Base-by-base conservation (phyloP, 768 basidiomycete genomes). In the Suillus plorans region DNA sequence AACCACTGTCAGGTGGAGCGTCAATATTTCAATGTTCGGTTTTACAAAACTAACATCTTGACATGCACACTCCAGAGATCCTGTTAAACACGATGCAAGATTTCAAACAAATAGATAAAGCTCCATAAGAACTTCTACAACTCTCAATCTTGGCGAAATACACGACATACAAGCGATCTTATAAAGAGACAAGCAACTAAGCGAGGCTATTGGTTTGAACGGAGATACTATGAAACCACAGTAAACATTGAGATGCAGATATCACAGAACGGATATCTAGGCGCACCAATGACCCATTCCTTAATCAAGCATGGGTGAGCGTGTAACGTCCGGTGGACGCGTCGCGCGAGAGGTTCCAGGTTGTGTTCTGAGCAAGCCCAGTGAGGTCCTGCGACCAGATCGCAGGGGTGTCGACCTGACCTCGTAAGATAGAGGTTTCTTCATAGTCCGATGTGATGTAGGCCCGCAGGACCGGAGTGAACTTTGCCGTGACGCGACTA, bases 371-470 rank as follows among this genome's bases (percentile, higher is more conserved):
- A 2, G 8, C 0, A 20, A 60, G 61, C 6, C 1, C 53, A 16
- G 25, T 2, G 1, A 61, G 61, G 20, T 60, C 31, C 9, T 36
- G n/a, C 31, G n/a, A 4, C 61, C 53, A 61, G 55, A 61, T 59
- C 53, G 10, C 16, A 14, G 25, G 36, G 9, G 53, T 61, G 5
- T 60, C n/a, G 20, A 61, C 59, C 7, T 31, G 52, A 20, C 20
- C 31, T 28, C 37, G n/a, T 13, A 59, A 2, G 5, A 61, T 31
- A 1, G 52, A 3, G 13, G 53, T 20, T 5, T 61, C 53, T 28
- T 61, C 31, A 61, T 61, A 61, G 55, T 61, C 61, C 5, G 61
- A 61, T 1, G 53, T 61, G 31, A 61, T 34, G 31, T 61, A 61
- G 31, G 20, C 61, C 0, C 53, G 61, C 7, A 60, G 61, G 12